Evolutionary conservation across 2,329 filamentous ascomycete species (phyloP).

Genomic region (Xylariomycetidae sp.): DNA sequence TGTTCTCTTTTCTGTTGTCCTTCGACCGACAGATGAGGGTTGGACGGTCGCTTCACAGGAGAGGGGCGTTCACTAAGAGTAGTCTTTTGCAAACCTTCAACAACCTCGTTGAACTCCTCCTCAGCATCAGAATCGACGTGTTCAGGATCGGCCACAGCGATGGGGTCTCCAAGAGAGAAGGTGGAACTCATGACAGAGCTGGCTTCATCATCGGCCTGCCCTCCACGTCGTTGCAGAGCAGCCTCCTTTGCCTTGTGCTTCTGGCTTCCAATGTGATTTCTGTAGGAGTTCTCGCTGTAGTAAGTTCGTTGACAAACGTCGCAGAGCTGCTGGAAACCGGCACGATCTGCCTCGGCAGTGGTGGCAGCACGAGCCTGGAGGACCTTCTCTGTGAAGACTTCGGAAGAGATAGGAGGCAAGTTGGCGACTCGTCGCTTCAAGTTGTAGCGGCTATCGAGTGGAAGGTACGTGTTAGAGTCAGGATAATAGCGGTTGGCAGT

Average conservation of each 20-base stretch:
- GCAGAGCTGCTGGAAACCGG: slow-evolving; percentile 81
- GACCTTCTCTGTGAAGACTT: slow-evolving; percentile 94
- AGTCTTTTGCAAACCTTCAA: slow-evolving; percentile 71
- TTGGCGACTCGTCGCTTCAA: slow-evolving; percentile 90
- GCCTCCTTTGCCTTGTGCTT: slow-evolving; percentile 76
- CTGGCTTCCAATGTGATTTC: slow-evolving; percentile 85
- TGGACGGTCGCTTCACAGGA: slow-evolving; percentile 50
- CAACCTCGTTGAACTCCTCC: slow-evolving; percentile 71
- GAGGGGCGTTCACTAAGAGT: slow-evolving; percentile 35
- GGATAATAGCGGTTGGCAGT: too few relatives aligned
- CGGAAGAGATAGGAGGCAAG: slow-evolving; percentile 83
- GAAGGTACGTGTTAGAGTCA: slow-evolving; percentile 14
- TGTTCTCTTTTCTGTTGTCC: slow-evolving; percentile 43
- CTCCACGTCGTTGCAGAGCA: slow-evolving; percentile 35
- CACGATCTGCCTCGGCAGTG: slow-evolving; percentile 79
- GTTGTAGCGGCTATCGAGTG: slow-evolving; percentile 72
- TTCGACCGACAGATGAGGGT: slow-evolving; percentile 41
- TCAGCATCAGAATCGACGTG: slow-evolving; percentile 64
- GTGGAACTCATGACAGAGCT: slow-evolving; percentile 86
- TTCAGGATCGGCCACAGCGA: slow-evolving; percentile 41
- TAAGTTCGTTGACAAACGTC: slow-evolving; percentile 84
- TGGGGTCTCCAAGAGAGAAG: slow-evolving; percentile 82
- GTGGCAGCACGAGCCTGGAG: slow-evolving; percentile 82
- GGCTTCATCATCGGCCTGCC: slow-evolving; percentile 52
- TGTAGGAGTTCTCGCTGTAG: slow-evolving; percentile 93